These are phyloP conservation scores for Teunomyces atbi DNA, from an alignment of 805 yeast genomes.

Conservation along the genomic window DNA sequence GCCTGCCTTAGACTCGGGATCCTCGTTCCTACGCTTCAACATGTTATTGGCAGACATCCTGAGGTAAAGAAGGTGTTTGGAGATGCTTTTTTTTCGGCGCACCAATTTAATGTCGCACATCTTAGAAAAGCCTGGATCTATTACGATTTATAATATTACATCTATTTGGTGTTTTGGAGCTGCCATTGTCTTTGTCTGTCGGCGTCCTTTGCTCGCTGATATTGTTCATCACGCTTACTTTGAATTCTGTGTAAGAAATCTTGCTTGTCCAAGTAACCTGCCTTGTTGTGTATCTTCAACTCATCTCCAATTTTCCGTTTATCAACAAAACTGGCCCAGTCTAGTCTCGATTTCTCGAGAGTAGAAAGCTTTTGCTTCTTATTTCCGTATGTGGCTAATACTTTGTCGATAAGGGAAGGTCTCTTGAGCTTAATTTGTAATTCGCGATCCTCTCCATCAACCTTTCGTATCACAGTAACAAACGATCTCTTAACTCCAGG, in stretches of 20 bases:
- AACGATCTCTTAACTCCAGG: constrained; percentile 18
- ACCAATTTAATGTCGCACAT: background rate
- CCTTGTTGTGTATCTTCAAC: constrained; percentile 74
- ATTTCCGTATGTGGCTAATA: constrained; percentile 59
- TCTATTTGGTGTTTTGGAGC: constrained; percentile 7
- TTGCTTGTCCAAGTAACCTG: constrained; percentile 88
- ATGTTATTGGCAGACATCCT: constrained; percentile 21
- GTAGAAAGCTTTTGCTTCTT: constrained; percentile 79
- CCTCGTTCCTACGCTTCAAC: constrained; percentile 71
- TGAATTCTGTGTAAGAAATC: constrained; percentile 83
- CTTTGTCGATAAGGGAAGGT: constrained; percentile 73
- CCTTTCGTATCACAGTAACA: constrained; percentile 34
- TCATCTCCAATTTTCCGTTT: constrained; percentile 82
- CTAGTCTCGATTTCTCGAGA: constrained; percentile 86
- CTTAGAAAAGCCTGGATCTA: background rate
- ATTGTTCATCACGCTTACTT: constrained; percentile 49
- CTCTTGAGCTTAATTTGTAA: constrained; percentile 63
- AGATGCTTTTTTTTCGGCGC: constrained; percentile 3
- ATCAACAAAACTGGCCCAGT: constrained; percentile 95
- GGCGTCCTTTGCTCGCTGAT: constrained; percentile 41
- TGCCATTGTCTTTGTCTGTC: constrained; percentile 21
- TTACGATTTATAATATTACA: background rate
- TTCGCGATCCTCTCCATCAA: constrained; percentile 35
- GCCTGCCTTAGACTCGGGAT: constrained; percentile 38
- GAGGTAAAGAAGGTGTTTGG: background rate